Evolutionary conservation across 176 grass and related monocot genomes (phyloP).

Genomic region (Cenchrus purpureus): DNA sequence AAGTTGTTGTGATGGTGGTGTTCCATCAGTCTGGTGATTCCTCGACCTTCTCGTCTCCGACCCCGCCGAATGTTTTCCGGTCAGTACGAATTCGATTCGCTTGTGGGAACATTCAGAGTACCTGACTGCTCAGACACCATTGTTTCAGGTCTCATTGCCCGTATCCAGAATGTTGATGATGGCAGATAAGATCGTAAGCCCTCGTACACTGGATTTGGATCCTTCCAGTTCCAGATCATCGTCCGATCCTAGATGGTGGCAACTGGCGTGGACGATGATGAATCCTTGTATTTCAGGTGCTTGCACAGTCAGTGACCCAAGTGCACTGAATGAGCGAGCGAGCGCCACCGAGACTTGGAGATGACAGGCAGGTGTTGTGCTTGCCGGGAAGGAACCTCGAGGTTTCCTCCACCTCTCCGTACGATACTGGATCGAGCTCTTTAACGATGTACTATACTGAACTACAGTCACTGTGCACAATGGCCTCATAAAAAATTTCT

Average conservation of each 20-base stretch:
- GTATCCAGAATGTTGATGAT: not conserved
- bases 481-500: not conserved
- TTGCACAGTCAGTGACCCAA: not conserved
- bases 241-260: not conserved
- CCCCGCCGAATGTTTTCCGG: not conserved
- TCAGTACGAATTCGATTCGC: not conserved
- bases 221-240: not conserved
- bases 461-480: not conserved
- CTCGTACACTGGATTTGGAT: not conserved
- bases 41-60: not conserved
- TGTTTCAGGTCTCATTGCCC: not conserved
- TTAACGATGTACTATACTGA: too few species aligned
- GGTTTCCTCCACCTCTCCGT: too few species aligned
- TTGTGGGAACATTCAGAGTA: not conserved
- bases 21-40: not conserved
- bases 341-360: too few species aligned
- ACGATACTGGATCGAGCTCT: too few species aligned
- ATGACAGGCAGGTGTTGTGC: too few species aligned
- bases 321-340: not conserved
- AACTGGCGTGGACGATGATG: not conserved
- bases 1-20: not conserved
- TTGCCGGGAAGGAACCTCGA: too few species aligned
- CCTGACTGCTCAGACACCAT: not conserved
- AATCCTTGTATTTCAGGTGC: not conserved
- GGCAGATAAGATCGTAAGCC: slow-evolving; percentile 1